Percentiles rank a stretch among this genome's conserved stretches.
phyloP scores from a whole-genome alignment of 331 rosid species.

The Rhamnella rubrinervis region DNA sequence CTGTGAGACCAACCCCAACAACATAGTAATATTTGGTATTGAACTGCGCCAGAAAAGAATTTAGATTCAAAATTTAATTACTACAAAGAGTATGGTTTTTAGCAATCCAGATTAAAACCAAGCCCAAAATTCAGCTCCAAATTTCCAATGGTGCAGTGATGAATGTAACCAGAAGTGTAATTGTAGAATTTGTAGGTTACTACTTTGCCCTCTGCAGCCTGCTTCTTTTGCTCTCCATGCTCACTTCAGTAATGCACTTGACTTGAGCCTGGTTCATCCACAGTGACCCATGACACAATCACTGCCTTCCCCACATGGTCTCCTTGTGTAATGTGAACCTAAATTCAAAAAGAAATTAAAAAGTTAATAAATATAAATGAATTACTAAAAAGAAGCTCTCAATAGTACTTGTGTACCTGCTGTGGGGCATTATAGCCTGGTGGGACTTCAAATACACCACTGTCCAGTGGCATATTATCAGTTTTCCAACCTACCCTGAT shows the following conservation, averaged over 20 bases:
- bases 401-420: too few relatives aligned
- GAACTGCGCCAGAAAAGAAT: conserved; percentile 33
- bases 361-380: too few relatives aligned
- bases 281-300: conserved; percentile 81
- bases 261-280: conserved; percentile 59
- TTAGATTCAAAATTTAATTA: neutral
- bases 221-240: conserved; percentile 30
- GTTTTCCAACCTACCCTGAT: conserved; percentile 44
- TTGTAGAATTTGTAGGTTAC: conserved; percentile 54
- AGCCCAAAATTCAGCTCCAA: too few relatives aligned
- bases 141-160: conserved; percentile 34
- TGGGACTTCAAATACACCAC: conserved; percentile 58
- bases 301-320: conserved; percentile 66
- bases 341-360: too few relatives aligned
- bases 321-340: conserved; percentile 94
- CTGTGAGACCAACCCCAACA: conserved; percentile 43
- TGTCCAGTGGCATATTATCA: conserved; percentile 60
- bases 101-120: neutral
- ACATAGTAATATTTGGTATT: conserved; percentile 52
- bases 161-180: conserved; percentile 69
- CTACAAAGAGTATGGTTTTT: neutral
- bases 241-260: conserved; percentile 58
- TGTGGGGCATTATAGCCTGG: conserved; percentile 48
- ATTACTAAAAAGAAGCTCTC: too few relatives aligned
- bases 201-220: conserved; percentile 38